Conservation (phyloP, 129 eudicot species). For the Lactuca sativa region DNA sequence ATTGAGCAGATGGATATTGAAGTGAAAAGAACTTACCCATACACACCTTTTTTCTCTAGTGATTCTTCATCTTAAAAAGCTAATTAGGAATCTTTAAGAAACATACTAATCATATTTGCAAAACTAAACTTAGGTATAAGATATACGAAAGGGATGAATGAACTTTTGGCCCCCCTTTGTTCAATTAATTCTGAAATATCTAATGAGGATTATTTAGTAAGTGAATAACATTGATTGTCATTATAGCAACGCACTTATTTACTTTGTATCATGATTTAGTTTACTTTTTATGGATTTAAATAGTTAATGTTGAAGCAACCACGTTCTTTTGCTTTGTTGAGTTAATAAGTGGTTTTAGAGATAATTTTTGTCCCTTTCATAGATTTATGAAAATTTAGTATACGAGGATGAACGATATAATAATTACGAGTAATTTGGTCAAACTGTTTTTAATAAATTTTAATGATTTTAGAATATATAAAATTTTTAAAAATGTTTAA, state of each 20-base stretch:
- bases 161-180: conserved; percentile 82
- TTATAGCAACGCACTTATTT: neutral
- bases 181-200: conserved; percentile 79
- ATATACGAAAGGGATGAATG: conserved; percentile 99
- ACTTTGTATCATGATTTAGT: neutral
- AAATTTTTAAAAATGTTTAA: too few species aligned
- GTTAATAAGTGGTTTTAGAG: conserved; percentile 48
- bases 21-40: conserved; percentile 96
- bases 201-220: conserved; percentile 74
- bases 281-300: neutral
- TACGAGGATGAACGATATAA: too few species aligned
- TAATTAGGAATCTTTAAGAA: conserved; percentile 77
- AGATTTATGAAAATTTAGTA: too few species aligned
- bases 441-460: too few species aligned
- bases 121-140: conserved; percentile 94
- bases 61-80: conserved; percentile 67
- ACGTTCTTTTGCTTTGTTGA: conserved; percentile 51
- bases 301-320: conserved; percentile 59
- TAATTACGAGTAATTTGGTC: too few species aligned
- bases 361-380: conserved; percentile 42
- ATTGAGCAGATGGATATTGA: conserved; percentile 93
- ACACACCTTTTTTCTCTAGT: conserved; percentile 79
- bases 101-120: conserved; percentile 80
- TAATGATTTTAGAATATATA: too few species aligned
- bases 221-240: conserved; percentile 1